Conservation (phyloP, 2,329 filamentous ascomycete species). For the Rhynchosporium graminicola region DNA sequence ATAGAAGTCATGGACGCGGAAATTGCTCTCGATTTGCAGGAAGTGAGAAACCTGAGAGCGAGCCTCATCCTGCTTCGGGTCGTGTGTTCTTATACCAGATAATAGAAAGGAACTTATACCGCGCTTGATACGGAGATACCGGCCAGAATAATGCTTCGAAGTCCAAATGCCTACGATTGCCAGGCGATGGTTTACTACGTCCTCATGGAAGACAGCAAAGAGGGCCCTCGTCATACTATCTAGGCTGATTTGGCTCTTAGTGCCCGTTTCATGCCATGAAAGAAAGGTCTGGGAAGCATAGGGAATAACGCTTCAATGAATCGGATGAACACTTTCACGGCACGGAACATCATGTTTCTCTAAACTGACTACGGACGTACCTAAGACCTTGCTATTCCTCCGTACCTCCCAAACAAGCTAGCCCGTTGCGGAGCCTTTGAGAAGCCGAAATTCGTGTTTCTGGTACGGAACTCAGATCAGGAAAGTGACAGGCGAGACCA, state of each 20-base stretch:
- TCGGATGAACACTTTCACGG: slow-evolving; percentile 12
- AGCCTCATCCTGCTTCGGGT: background rate
- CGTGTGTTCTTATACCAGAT: slow-evolving; percentile 2
- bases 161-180: no score
- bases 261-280: background rate
- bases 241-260: background rate
- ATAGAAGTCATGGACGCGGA: slow-evolving; percentile 1
- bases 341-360: background rate
- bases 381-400: no score
- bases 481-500: background rate
- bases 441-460: slow-evolving; percentile 7
- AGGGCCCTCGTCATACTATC: no score
- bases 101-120: background rate
- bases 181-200: no score
- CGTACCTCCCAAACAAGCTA: background rate
- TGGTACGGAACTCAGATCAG: background rate
- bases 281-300: background rate
- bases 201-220: no score
- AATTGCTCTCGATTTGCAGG: slow-evolving; percentile 3
- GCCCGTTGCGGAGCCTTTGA: background rate
- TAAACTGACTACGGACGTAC: no score
- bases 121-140: no score
- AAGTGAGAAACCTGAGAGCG: background rate
- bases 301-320: background rate
- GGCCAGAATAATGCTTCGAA: no score